Evolutionary conservation across 495 filamentous ascomycete genomes (phyloP), one percentile per base, ranked within the genome.

Genomic region (Talaromyces proteolyticus): DNA sequence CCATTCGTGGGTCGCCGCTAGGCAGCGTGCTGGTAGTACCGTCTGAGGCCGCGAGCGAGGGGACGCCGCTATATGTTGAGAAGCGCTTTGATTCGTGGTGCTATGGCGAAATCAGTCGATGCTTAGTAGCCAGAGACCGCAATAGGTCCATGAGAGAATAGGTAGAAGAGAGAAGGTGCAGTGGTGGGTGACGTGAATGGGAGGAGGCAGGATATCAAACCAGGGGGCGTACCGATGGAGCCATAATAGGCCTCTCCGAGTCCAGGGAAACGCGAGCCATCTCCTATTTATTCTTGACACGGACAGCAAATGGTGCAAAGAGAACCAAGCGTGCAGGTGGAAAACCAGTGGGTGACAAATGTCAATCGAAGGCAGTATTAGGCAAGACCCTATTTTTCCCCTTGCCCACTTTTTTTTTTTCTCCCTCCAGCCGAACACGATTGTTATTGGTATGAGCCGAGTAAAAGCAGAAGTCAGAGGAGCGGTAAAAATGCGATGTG

Each of bases 41-140:
- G 25, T 75, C 78, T 17, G 80, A 81, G 50, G 84, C 77, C 11
- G 88, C 77, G 47, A 91, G 64, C 50, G 87, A 90, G 20, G 87
- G 86, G 40, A 81, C 75, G 53, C 79, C 78, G 74, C 83, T 88
- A 68, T 89, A 86, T 49, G 87, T 91, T 62, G 87, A 91, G 67
- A 87, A 83, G 61, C 91, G 84, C 59, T 86, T 80, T 3, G 87
- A 90, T 53, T 79, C 76, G 58, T 85, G 86, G 57, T 76, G 75
- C 65, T 82, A 76, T 58, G 39, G 17, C 21, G 43, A 50, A 25
- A 63, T n/a, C n/a, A n/a, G n/a, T n/a, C n/a, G n/a, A n/a, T n/a
- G n/a, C n/a, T n/a, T n/a, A n/a, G n/a, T n/a, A n/a, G n/a, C n/a
- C n/a, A n/a, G n/a, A n/a, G n/a, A n/a, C n/a, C n/a, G n/a, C n/a